phyloP scores from a whole-genome alignment of 192 early-diverging fungal genomes.

The Coemansia sp. region DNA sequence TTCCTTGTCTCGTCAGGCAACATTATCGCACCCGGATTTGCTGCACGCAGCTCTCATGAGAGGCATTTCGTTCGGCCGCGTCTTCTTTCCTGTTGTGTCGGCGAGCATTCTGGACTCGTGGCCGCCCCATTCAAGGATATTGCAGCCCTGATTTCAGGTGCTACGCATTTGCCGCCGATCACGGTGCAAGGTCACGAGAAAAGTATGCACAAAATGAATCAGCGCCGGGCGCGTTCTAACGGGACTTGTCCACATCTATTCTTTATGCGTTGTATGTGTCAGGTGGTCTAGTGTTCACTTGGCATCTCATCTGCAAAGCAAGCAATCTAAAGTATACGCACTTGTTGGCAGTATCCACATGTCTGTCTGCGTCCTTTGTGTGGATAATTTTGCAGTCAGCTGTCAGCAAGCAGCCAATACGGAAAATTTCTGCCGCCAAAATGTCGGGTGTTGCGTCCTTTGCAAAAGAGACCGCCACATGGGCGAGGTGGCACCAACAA shows the following conservation, averaged over 20 bases:
- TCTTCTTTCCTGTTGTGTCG: neutral
- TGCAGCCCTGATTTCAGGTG: neutral
- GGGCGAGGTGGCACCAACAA: neutral
- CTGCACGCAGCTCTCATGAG: conserved; percentile 8
- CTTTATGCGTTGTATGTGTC: neutral
- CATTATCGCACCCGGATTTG: conserved; percentile 1
- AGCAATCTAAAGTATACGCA: neutral
- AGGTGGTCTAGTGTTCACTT: neutral
- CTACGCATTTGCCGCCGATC: neutral
- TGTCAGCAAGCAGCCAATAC: neutral
- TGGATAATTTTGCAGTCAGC: conserved; percentile 1
- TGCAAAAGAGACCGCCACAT: neutral
- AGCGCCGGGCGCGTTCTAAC: neutral
- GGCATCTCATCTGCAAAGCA: conserved; percentile 1
- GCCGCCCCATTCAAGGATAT: neutral
- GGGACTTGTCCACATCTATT: neutral
- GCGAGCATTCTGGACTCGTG: neutral
- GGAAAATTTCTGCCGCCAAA: neutral
- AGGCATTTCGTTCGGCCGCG: neutral
- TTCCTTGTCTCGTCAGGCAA: conserved; percentile 3
- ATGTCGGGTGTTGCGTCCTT: neutral
- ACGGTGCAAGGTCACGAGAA: neutral
- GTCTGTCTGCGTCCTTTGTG: neutral
- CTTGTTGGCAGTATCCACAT: conserved; percentile 3
- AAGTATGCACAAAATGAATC: neutral